Evolutionary conservation across 2,329 filamentous ascomycete genomes (phyloP), one percentile per base, ranked within the genome.

Genomic region (Aureobasidium sp.): DNA sequence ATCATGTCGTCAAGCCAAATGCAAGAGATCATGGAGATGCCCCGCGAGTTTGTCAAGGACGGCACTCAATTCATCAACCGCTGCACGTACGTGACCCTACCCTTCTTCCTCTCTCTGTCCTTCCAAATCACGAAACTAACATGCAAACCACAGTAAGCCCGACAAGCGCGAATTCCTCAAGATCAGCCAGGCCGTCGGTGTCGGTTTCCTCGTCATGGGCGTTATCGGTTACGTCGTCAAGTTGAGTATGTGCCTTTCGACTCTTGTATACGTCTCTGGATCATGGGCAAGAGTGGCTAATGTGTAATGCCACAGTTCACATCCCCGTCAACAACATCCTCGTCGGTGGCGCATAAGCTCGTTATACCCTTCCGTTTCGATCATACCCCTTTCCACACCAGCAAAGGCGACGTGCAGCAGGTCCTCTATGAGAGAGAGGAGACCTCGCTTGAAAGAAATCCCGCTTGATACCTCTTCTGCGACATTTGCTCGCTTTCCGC

Each of bases 301-400:
- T 21, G 21, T 21, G 21, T 21, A 21, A 21, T 21, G 21, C 21
- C 21, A 21, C 21, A 86, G 83, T 88, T 66, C 85, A 88, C 73
- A 86, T 88, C 53, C 86, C 86, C 65, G 81, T 88, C 66, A 88
- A 88, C 81, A 85, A 87, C 73, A 84, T 87, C 63, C 80, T 88
- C 62, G 85, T 88, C 66, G 85, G 84, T 64, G 84, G 83, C 73
- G 84, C 85, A 72, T 87, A 83, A 77, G 69, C 11, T 15, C 10
- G 15, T 8, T 15, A 2, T 45, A 21, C 11, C 9, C 6, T 6
- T 25, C 30, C 30, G 5, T 39, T 44, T 10, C 16, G 15, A 13
- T 7, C 16, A 27, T 15, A 11, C 15, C n/a, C 52, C 27, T 34
- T 8, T 13, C n/a, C n/a, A 27, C 13, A 37, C 21, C 21, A 27